A percentile compares a stretch with the other conserved stretches of the same genome.
Conservation (phyloP, 331 rosid species). For the Acacia concinna region DNA sequence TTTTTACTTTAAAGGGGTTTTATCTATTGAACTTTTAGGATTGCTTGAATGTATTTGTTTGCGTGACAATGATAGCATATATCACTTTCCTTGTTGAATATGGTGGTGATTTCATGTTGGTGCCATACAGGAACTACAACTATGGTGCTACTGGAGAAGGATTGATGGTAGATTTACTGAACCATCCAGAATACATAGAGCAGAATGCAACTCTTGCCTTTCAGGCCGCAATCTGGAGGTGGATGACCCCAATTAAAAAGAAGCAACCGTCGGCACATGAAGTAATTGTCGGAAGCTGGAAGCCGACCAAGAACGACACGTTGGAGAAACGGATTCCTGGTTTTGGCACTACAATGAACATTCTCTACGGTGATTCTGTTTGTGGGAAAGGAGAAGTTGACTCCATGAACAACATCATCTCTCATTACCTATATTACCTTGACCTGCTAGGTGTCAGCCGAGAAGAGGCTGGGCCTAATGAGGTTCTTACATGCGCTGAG, state of each 20-base stretch:
- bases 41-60: not conserved
- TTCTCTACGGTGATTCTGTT: conserved; percentile 72
- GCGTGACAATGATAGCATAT: not conserved
- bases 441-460: conserved; percentile 76
- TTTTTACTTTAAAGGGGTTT: not conserved
- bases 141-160: conserved; percentile 79
- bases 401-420: conserved; percentile 68
- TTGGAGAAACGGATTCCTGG: conserved; percentile 72
- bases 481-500: conserved; percentile 70
- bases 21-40: not conserved
- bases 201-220: conserved; percentile 96
- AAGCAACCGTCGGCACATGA: conserved; percentile 86
- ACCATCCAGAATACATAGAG: conserved; percentile 88
- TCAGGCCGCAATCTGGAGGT: conserved; percentile 89
- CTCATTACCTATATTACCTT: conserved; percentile 78
- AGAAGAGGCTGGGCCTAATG: conserved; percentile 69
- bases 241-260: conserved; percentile 81
- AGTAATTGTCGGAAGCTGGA: conserved; percentile 76
- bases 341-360: conserved; percentile 87
- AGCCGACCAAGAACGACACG: conserved; percentile 89
- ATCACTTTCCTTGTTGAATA: conserved; percentile 12
- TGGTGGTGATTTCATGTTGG: not conserved
- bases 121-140: conserved; percentile 75
- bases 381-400: conserved; percentile 85
- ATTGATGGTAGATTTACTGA: conserved; percentile 65